Percentiles rank a stretch among this genome's conserved stretches.
Conservation (phyloP, 768 basidiomycete genomes). For the Cystofilobasidium ferigula region DNA sequence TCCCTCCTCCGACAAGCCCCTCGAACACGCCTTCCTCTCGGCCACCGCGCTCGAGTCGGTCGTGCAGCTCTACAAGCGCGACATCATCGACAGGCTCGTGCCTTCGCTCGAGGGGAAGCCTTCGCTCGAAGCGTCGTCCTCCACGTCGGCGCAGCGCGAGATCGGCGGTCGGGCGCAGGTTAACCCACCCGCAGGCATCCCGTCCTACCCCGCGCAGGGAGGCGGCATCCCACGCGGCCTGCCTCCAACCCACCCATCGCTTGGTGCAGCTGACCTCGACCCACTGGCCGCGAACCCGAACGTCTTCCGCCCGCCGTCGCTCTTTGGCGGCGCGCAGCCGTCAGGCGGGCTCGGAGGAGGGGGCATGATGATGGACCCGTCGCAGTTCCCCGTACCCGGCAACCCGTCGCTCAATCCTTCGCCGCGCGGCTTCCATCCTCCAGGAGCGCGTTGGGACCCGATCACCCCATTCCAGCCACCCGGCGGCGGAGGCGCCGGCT, state of each 20-base stretch:
- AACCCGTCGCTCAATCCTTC: not conserved
- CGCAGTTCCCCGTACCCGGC: constrained; percentile 2
- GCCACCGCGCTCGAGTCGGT: not conserved
- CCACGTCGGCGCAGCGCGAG: not conserved
- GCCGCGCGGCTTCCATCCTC: not conserved
- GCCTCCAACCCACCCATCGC: not conserved
- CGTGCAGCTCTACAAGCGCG: constrained; percentile 9
- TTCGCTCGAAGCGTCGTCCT: not conserved
- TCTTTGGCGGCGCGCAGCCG: not conserved
- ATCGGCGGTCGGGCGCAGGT: not conserved
- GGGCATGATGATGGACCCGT: constrained; percentile 1
- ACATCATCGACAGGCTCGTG: constrained; percentile 11
- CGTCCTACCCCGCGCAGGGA: not conserved
- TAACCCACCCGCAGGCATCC: constrained; percentile 7
- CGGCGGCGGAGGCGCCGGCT: constrained; percentile 9
- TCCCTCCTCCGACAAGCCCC: constrained; percentile 1
- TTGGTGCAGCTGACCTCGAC: constrained; percentile 24
- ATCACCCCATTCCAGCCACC: constrained; percentile 10
- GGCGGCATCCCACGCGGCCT: not conserved
- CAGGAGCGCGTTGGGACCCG: constrained; percentile 22
- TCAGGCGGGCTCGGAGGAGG: not conserved
- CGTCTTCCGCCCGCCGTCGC: constrained; percentile 18
- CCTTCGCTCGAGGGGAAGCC: constrained; percentile 10
- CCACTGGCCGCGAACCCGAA: constrained; percentile 23
- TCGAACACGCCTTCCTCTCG: constrained; percentile 12